Conservation (phyloP, 1,139 yeast genomes). For the Scheffersomyces segobiensis region DNA sequence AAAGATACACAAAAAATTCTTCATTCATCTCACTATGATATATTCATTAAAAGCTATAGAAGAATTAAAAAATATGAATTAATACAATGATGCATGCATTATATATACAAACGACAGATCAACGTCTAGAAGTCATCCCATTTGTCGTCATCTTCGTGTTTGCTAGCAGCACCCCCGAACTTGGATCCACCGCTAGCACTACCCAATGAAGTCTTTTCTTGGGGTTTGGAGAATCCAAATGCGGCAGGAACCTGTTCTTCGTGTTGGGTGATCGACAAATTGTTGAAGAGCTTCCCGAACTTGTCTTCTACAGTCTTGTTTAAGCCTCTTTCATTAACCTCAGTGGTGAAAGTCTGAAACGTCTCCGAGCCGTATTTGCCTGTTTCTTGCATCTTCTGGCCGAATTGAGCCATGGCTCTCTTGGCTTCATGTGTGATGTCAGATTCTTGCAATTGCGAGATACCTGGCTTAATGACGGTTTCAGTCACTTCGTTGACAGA, state of each 20-base stretch:
- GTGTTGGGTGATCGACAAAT: constrained; percentile 25
- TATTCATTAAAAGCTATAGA: not conserved
- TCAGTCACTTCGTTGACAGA: constrained; percentile 86
- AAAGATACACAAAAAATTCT: not conserved
- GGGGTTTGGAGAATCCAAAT: constrained; percentile 68
- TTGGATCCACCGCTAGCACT: constrained; percentile 47
- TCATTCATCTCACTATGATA: not conserved
- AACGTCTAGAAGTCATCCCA: constrained; percentile 44
- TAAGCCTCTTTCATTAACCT: constrained; percentile 34
- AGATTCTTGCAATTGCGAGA: constrained; percentile 76
- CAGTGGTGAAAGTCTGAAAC: constrained; percentile 61
- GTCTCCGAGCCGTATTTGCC: constrained; percentile 71
- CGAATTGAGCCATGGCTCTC: constrained; percentile 93
- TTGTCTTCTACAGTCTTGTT: constrained; percentile 45
- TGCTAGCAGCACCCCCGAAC: constrained; percentile 12
- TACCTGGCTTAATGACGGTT: constrained; percentile 83
- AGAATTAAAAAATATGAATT: not conserved
- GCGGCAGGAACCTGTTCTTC: constrained; percentile 55
- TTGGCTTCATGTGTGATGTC: constrained; percentile 80
- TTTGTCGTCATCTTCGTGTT: constrained; percentile 37
- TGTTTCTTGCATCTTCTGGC: constrained; percentile 89
- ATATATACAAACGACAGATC: not conserved
- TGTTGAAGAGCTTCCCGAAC: constrained; percentile 56
- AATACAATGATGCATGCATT: not conserved
- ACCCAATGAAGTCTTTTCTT: constrained; percentile 54